Conservation (phyloP, 345 rosid genomes). For the Murraya paniculata region DNA sequence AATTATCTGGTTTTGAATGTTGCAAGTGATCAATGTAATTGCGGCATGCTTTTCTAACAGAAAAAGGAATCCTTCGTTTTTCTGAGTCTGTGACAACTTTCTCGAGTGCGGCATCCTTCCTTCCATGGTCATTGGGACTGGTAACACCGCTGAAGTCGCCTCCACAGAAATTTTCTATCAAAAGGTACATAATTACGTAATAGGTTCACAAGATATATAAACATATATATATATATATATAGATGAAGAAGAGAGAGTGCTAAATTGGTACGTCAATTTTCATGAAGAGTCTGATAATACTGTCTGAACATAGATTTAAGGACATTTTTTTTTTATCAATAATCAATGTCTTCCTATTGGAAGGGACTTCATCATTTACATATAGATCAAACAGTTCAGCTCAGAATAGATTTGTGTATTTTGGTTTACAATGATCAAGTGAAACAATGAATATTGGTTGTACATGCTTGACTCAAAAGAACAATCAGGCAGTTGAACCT, state of each 20-base stretch:
- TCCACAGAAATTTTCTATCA: conserved; percentile 60
- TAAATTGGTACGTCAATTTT: neutral
- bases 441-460: neutral
- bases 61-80: conserved; percentile 53
- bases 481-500: neutral
- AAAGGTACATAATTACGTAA: conserved; percentile 3
- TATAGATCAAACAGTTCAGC: neutral
- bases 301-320: neutral
- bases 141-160: conserved; percentile 55
- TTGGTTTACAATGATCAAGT: neutral
- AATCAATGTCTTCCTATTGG: neutral
- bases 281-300: neutral
- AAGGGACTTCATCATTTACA: neutral
- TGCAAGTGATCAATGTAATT: conserved; percentile 36
- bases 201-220: neutral
- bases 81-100: conserved; percentile 43
- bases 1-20: conserved; percentile 55
- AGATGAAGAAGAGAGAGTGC: neutral
- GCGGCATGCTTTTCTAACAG: conserved; percentile 44
- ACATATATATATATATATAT: neutral
- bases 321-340: neutral
- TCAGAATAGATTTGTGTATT: neutral
- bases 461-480: neutral
- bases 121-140: conserved; percentile 44
- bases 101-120: conserved; percentile 46